Base-by-base conservation (phyloP, 1,284 basidiomycete genomes). In the Ceratobasidium sp. region DNA sequence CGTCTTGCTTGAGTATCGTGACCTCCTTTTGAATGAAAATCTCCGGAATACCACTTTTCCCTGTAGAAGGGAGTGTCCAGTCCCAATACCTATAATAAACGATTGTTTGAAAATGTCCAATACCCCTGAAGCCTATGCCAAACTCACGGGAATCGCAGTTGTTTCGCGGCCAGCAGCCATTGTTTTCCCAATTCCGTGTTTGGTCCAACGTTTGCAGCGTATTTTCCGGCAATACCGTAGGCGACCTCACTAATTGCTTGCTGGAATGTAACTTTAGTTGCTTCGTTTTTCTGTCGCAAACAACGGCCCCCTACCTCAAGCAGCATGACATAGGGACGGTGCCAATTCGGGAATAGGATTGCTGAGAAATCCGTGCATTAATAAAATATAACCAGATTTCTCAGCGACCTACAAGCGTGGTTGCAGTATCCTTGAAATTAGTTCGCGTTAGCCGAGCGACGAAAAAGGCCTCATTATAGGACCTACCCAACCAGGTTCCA, bases 91-190 rank as follows among this genome's bases (percentile, higher is more conserved):
- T 74, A 30, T 45, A n/a, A n/a, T 16, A 26, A 16, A 48, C n/a
- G 16, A 14, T 28, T n/a, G n/a, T n/a, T n/a, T n/a, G n/a, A n/a
- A n/a, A n/a, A n/a, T n/a, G n/a, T n/a, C n/a, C n/a, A n/a, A n/a
- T n/a, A n/a, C n/a, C n/a, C n/a, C n/a, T n/a, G n/a, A n/a, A n/a
- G n/a, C n/a, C n/a, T 23, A 46, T 14, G 45, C 8, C 6, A 9
- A 18, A 65, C 67, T 52, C 23, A 74, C 69, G 73, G 73, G 34
- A 70, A 72, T 12, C 73, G 73, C 3, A 74, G 59, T 34, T 74
- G 36, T 18, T 55, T 48, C 1, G 73, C 73, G 2, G 73, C 73
- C 26, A 59, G 14, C 1, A 50, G 46, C 73, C 73, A 74, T 34
- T 72, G 18, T 32, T n/a, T 48, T 16, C 28, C 67, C 34, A 62